These are phyloP conservation scores for Phytophthora gonapodyides DNA, from an alignment of 352 stramenopile genomes.

Conservation along the genomic window DNA sequence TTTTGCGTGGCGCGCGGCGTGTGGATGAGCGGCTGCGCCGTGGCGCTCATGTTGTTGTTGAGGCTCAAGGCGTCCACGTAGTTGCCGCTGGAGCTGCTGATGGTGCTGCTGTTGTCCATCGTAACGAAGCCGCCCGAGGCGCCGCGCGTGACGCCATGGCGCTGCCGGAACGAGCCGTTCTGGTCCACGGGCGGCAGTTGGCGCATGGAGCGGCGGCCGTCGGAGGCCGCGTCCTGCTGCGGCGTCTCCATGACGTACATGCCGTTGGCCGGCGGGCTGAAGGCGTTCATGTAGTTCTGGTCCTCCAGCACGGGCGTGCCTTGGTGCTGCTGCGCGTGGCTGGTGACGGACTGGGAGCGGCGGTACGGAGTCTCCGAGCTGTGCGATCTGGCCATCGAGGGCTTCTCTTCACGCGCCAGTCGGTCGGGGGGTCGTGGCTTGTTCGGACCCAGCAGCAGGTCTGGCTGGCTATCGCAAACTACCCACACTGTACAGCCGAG, in stretches of 20 bases:
- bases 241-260: slow-evolving; percentile 79
- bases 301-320: slow-evolving; percentile 80
- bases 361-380: slow-evolving; percentile 35
- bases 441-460: slow-evolving; percentile 29
- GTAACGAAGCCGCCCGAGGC: slow-evolving; percentile 43
- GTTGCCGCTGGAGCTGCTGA: slow-evolving; percentile 49
- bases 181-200: slow-evolving; percentile 43
- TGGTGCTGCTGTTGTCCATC: slow-evolving; percentile 53
- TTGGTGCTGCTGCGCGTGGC: slow-evolving; percentile 50
- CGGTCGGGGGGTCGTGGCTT: slow-evolving; percentile 22
- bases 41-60: slow-evolving; percentile 48
- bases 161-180: slow-evolving; percentile 38
- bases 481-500: slow-evolving; percentile 4
- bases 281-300: slow-evolving; percentile 60
- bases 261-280: slow-evolving; percentile 52
- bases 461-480: slow-evolving; percentile 31
- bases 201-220: slow-evolving; percentile 43
- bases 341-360: slow-evolving; percentile 39
- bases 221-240: slow-evolving; percentile 30
- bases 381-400: slow-evolving; percentile 38
- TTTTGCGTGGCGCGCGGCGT: slow-evolving; percentile 61
- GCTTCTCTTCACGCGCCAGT: slow-evolving; percentile 10
- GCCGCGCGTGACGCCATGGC: slow-evolving; percentile 30
- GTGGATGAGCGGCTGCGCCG: slow-evolving; percentile 65
- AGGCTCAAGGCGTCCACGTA: slow-evolving; percentile 40